Evolutionary conservation across 2,329 filamentous ascomycete genomes (phyloP).

Genomic region (Alternaria tenuissima): DNA sequence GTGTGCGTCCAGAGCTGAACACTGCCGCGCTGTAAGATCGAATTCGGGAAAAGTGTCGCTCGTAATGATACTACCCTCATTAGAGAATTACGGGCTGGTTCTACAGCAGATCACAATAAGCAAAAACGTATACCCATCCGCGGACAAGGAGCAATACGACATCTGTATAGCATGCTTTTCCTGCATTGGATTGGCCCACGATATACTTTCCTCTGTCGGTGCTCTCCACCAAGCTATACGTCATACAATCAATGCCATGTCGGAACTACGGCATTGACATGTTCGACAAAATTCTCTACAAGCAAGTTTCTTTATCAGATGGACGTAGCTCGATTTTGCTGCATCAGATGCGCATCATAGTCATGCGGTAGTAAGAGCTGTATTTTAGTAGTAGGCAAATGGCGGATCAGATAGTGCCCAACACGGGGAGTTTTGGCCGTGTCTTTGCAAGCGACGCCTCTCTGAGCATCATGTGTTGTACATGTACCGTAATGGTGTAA

Average conservation of each 20-base stretch:
- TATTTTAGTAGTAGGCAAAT: slow-evolving; percentile 1
- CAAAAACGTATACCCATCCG: background rate
- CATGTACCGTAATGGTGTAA: background rate
- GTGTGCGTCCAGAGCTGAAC: no score
- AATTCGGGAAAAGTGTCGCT: background rate
- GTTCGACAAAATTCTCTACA: background rate
- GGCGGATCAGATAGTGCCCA: background rate
- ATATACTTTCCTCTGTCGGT: background rate
- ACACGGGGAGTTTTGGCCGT: background rate
- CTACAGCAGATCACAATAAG: background rate
- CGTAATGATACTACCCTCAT: background rate
- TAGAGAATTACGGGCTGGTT: background rate
- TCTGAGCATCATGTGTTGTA: background rate
- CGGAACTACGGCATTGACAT: slow-evolving; percentile 3
- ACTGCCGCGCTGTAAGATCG: background rate
- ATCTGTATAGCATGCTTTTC: background rate
- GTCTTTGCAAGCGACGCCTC: background rate
- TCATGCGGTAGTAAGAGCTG: background rate
- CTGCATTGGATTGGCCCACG: background rate
- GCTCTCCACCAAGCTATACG: background rate
- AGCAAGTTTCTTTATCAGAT: background rate
- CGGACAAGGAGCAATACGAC: background rate
- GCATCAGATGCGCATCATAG: background rate
- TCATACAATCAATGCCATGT: background rate
- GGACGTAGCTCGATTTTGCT: background rate